phyloP scores from a whole-genome alignment of 2,329 filamentous ascomycete species.

The Epichloe coenophiala region DNA sequence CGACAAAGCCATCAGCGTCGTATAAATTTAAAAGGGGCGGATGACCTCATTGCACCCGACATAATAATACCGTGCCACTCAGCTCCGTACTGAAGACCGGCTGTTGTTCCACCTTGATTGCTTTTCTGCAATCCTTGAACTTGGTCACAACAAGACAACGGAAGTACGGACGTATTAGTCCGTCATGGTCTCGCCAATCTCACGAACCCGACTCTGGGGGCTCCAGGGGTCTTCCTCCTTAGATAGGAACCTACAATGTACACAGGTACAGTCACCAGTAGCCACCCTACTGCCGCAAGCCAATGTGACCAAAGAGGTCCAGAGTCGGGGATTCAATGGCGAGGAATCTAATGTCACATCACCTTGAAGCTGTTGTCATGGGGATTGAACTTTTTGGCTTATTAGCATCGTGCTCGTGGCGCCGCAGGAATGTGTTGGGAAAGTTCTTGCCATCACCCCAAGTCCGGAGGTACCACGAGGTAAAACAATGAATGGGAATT shows the following conservation, averaged over 20 bases:
- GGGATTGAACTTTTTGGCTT: not conserved
- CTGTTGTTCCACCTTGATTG: not conserved
- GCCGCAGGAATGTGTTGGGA: not conserved
- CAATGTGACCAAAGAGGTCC: no score
- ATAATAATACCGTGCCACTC: not conserved
- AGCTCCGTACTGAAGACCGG: not conserved
- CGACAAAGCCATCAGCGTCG: not conserved
- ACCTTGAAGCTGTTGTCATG: not conserved
- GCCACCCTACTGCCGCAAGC: no score
- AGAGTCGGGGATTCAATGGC: no score
- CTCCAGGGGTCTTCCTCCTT: no score
- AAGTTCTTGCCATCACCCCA: not conserved
- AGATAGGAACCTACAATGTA: no score
- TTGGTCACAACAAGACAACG: not conserved
- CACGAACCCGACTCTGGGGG: not conserved
- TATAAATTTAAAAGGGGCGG: not conserved
- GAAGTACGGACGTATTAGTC: no score
- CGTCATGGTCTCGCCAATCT: not conserved
- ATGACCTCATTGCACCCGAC: constrained; percentile 1
- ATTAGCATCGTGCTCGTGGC: not conserved
- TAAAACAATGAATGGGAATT: no score
- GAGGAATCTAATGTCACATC: not conserved
- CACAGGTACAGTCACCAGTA: no score
- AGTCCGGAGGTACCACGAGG: not conserved
- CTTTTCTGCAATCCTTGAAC: no score